A percentile compares a stretch with the other conserved stretches of the same genome.
These are phyloP conservation scores for Ilex aquifolium DNA, from an alignment of 257 asterid genomes.

Conservation along the genomic window DNA sequence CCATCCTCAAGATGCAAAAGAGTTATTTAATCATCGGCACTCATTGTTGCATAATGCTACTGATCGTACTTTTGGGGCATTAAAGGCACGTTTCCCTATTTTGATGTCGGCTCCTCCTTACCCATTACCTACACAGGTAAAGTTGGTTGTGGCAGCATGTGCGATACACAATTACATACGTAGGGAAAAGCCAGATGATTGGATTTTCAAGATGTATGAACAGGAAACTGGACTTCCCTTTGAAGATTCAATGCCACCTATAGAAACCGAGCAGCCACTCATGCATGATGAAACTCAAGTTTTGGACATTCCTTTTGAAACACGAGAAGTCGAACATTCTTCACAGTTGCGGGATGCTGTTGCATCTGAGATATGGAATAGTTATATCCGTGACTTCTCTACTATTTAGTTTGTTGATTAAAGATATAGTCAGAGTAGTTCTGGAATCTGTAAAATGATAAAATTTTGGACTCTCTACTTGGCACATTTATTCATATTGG, in stretches of 20 bases:
- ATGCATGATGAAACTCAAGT: slow-evolving; percentile 14
- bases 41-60: slow-evolving; percentile 22
- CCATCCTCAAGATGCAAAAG: slow-evolving; percentile 34
- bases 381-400: slow-evolving; percentile 11
- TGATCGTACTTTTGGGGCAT: slow-evolving; percentile 24
- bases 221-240: slow-evolving; percentile 9
- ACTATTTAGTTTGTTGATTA: neutral
- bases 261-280: slow-evolving; percentile 17
- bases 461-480: too few species aligned
- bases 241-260: slow-evolving; percentile 30
- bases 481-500: too few species aligned
- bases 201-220: slow-evolving; percentile 30
- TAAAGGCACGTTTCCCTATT: slow-evolving; percentile 42
- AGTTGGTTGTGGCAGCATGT: slow-evolving; percentile 40
- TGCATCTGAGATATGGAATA: slow-evolving; percentile 33
- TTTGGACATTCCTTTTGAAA: slow-evolving; percentile 16
- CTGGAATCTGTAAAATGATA: neutral
- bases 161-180: slow-evolving; percentile 38
- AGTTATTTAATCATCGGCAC: slow-evolving; percentile 38
- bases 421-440: neutral
- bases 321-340: slow-evolving; percentile 19
- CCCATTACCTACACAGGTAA: slow-evolving; percentile 41
- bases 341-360: slow-evolving; percentile 20
- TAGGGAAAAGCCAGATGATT: slow-evolving; percentile 27
- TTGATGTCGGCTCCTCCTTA: slow-evolving; percentile 35